Evolutionary conservation across 164 flowering plant genomes (phyloP).

Genomic region (Amborella trichopoda): DNA sequence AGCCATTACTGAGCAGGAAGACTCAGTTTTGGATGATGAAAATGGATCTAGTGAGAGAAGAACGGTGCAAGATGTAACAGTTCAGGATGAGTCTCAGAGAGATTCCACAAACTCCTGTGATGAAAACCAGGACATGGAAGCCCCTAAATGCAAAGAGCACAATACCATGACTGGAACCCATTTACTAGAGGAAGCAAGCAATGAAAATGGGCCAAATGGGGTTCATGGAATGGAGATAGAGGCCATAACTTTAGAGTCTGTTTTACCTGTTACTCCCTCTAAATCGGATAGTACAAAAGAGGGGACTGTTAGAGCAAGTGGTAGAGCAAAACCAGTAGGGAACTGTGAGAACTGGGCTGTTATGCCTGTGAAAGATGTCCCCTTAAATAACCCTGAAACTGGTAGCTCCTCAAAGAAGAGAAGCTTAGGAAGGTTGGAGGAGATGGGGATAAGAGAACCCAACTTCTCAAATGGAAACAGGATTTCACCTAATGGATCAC

Average conservation of each 20-base stretch:
- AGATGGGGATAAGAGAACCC: conserved; percentile 15
- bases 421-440: conserved; percentile 16
- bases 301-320: conserved; percentile 19
- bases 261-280: conserved; percentile 66
- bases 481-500: neutral
- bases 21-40: conserved; percentile 32
- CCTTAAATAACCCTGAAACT: conserved; percentile 30
- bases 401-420: conserved; percentile 30
- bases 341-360: conserved; percentile 24
- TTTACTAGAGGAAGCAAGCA: conserved; percentile 24
- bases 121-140: conserved; percentile 16
- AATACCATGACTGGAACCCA: conserved; percentile 18
- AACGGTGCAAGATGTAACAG: conserved; percentile 8
- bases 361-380: conserved; percentile 12
- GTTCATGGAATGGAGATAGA: conserved; percentile 24
- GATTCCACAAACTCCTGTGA: conserved; percentile 7
- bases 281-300: conserved; percentile 45
- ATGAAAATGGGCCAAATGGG: conserved; percentile 28
- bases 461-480: too few species aligned
- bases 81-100: conserved; percentile 9
- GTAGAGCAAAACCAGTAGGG: conserved; percentile 20
- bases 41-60: conserved; percentile 7
- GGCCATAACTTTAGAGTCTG: conserved; percentile 21
- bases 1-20: conserved; percentile 18
- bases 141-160: conserved; percentile 18